Percentiles rank a stretch among this genome's conserved stretches.
Conservation (phyloP, 2,329 filamentous ascomycete genomes). For the Aspergillus terreus region DNA sequence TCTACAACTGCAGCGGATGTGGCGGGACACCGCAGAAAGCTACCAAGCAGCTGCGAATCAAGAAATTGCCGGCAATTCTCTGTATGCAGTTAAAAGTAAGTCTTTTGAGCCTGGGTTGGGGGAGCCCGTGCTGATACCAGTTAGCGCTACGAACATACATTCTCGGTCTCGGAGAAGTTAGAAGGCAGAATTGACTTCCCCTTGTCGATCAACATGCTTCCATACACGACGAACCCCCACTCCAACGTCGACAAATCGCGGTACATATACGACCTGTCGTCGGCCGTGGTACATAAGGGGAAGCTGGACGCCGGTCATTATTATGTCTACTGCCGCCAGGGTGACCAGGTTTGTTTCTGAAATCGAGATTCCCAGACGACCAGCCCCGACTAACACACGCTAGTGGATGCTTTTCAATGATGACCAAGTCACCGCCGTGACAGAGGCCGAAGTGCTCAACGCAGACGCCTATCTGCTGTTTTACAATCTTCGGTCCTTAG, state of each 20-base stretch:
- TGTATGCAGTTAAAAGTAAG: constrained; percentile 87
- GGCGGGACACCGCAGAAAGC: constrained; percentile 69
- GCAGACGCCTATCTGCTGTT: constrained; percentile 89
- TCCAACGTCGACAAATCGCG: constrained; percentile 40
- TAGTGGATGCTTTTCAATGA: constrained; percentile 97
- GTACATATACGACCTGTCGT: constrained; percentile 81
- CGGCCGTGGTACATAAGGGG: constrained; percentile 88
- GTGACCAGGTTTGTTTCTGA: constrained; percentile 57
- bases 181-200: constrained; percentile 84
- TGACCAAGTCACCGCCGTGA: constrained; percentile 81
- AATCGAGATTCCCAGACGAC: background rate
- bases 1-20: constrained; percentile 83
- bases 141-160: constrained; percentile 71
- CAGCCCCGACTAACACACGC: constrained; percentile 3
- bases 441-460: constrained; percentile 77
- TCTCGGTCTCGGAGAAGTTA: constrained; percentile 76
- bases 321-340: constrained; percentile 80
- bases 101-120: background rate
- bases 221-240: constrained; percentile 70
- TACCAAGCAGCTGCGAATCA: constrained; percentile 78
- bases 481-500: constrained; percentile 53
- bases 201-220: constrained; percentile 80
- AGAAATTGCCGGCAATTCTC: constrained; percentile 79
- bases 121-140: background rate
- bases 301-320: constrained; percentile 93